Conservation (phyloP, 768 basidiomycete genomes). For the Termitomyces sp. region DNA sequence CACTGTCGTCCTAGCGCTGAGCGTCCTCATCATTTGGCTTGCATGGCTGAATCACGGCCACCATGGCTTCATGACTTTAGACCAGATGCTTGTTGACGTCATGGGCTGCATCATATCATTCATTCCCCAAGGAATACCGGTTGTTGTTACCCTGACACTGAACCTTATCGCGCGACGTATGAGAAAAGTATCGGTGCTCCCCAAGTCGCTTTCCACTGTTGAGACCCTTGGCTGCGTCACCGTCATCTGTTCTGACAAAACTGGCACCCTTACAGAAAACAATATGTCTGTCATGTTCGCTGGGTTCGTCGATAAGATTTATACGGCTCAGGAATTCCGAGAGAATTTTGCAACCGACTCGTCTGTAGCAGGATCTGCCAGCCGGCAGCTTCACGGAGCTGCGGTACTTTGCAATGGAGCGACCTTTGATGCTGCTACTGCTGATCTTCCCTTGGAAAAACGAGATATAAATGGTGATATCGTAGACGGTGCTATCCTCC, state of each 20-base stretch:
- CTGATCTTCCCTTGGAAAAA: slow-evolving; percentile 21
- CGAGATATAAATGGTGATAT: slow-evolving; percentile 39
- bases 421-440: slow-evolving; percentile 32
- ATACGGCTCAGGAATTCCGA: slow-evolving; percentile 18
- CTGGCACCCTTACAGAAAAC: slow-evolving; percentile 58
- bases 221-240: slow-evolving; percentile 64
- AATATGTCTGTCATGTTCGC: slow-evolving; percentile 50
- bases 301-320: slow-evolving; percentile 28
- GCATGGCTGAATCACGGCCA: slow-evolving; percentile 37
- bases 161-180: slow-evolving; percentile 14
- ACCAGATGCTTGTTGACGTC: slow-evolving; percentile 47
- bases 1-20: slow-evolving; percentile 33
- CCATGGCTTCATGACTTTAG: slow-evolving; percentile 43
- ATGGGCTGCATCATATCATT: slow-evolving; percentile 39
- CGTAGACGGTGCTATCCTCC: slow-evolving; percentile 49
- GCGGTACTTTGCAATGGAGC: slow-evolving; percentile 55
- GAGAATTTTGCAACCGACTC: not conserved
- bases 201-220: slow-evolving; percentile 54
- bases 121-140: slow-evolving; percentile 46
- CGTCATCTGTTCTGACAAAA: slow-evolving; percentile 47
- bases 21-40: slow-evolving; percentile 38
- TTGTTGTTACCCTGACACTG: slow-evolving; percentile 50
- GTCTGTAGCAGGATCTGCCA: not conserved
- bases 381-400: slow-evolving; percentile 24
- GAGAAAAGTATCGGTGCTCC: slow-evolving; percentile 11